Conservation (phyloP, 805 yeast species). For the Candida hungchunana region DNA sequence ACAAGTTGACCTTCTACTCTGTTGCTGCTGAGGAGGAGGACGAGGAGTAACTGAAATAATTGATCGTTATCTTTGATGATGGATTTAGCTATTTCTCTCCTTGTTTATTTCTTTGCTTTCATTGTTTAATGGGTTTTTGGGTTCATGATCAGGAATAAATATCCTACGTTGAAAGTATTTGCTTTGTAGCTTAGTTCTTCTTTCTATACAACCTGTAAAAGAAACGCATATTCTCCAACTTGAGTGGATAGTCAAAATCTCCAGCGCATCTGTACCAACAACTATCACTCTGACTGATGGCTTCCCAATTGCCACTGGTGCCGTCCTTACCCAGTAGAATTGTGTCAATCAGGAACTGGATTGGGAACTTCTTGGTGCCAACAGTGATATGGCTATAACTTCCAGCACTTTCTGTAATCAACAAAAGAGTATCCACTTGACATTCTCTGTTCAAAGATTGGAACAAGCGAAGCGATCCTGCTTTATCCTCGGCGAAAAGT, state of each 20-base stretch:
- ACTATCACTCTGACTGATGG: constrained; percentile 64
- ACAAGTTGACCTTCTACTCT: constrained; percentile 98
- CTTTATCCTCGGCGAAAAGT: constrained; percentile 64
- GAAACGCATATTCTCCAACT: constrained; percentile 84
- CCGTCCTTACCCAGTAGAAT: constrained; percentile 52
- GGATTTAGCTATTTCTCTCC: constrained; percentile 17
- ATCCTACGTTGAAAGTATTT: constrained; percentile 10
- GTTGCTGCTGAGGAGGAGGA: constrained; percentile 96
- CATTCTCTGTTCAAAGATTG: constrained; percentile 49
- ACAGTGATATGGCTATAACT: constrained; percentile 77
- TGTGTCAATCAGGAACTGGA: constrained; percentile 75
- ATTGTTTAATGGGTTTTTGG: constrained; percentile 16
- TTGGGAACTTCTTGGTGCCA: constrained; percentile 76
- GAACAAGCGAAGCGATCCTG: constrained; percentile 55
- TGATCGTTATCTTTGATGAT: constrained; percentile 15
- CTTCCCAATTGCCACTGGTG: constrained; percentile 56
- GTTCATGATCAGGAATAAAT: constrained; percentile 21
- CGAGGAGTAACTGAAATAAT: constrained; percentile 63
- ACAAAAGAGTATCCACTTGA: constrained; percentile 49
- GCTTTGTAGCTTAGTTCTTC: constrained; percentile 17
- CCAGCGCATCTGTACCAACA: constrained; percentile 70
- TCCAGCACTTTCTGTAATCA: constrained; percentile 86
- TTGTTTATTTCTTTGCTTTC: constrained; percentile 14
- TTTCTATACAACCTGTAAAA: constrained; percentile 71
- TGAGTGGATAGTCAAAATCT: constrained; percentile 55